These are phyloP conservation scores for Psilocybe sp. DNA, from an alignment of 768 basidiomycete species.

Conservation along the genomic window DNA sequence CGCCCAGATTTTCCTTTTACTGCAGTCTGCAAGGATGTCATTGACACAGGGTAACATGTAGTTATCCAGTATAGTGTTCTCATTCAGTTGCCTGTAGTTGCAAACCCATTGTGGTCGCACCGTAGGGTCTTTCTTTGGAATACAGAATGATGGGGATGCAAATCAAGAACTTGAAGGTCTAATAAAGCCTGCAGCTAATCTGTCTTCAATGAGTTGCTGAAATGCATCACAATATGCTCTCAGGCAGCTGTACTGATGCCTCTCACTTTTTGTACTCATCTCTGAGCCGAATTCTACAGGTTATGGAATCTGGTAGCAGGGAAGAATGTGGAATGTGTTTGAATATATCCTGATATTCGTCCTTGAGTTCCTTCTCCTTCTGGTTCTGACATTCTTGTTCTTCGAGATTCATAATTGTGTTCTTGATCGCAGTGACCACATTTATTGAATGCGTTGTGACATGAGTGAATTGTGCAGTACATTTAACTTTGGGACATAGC, in stretches of 20 bases:
- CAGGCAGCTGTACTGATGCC: slow-evolving; percentile 26
- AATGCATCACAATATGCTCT: slow-evolving; percentile 30
- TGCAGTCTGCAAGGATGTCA: too few relatives aligned
- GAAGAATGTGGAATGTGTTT: slow-evolving; percentile 24
- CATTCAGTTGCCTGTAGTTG: too few relatives aligned
- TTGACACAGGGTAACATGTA: too few relatives aligned
- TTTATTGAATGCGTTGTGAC: neutral
- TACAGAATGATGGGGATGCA: too few relatives aligned
- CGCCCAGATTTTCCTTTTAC: too few relatives aligned
- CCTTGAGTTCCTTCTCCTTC: too few relatives aligned
- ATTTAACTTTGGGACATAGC: too few relatives aligned
- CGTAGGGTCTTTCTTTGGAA: too few relatives aligned
- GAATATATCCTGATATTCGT: slow-evolving; percentile 21
- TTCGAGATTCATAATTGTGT: neutral
- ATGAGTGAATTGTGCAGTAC: too few relatives aligned
- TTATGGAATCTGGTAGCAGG: slow-evolving; percentile 18
- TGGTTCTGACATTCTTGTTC: neutral
- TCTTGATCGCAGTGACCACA: neutral
- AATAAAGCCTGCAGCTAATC: slow-evolving; percentile 29
- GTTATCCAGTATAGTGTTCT: too few relatives aligned
- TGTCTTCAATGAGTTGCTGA: slow-evolving; percentile 28
- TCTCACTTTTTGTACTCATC: slow-evolving; percentile 22
- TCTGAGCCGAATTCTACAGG: slow-evolving; percentile 21
- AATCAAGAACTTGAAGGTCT: slow-evolving; percentile 20
- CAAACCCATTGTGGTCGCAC: too few relatives aligned